Base-by-base conservation (phyloP, 2,329 filamentous ascomycete genomes). In the Aspergillus eucalypticola region DNA sequence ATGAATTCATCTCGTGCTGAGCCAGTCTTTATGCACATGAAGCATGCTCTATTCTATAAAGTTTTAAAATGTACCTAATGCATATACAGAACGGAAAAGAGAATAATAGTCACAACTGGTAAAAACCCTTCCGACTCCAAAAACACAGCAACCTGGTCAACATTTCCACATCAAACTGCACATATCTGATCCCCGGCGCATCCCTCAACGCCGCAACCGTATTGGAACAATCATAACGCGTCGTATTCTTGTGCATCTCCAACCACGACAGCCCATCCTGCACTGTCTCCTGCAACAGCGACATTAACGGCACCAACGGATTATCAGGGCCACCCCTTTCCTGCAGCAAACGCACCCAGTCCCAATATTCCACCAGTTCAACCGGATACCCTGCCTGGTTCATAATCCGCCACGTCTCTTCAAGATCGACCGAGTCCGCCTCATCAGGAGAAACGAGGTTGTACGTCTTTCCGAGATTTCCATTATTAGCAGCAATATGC, bases 201-300 rank as follows among this genome's bases (percentile, higher is more conserved):
- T 60, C 60, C 15, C 38, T 54, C 23, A 64, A 19, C 19, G 60
- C 64, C 2, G 46, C 35, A 3, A 63, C 25, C 3, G 60, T 48
- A 17, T 63, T 63, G 10, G 48, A 38, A 21, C 49, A 35, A 17
- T 60, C 58, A 52, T 61, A 66, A n/a, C 53, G 41, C 1, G 58
- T 58, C 7, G 62, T 61, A 35, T 66, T 25, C 13, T 49, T 23
- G 25, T 62, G 61, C 2, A 53, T 59, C 49, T 63, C 38, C 5
- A 73, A 69, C 41, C 68, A 68, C 0, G 61, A 67, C 5, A 69
- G 62, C 10, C 71, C 71, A 6, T 54, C 69, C 11, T 75, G 75
- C 21, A 75, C 74, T 1, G 53, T 39, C 49, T 66, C 65, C 35
- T 73, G 78, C 59, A 82, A 78, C 63, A 82, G 82, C 29, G 81